These are phyloP conservation scores for Venustampulla echinocandica DNA, from an alignment of 495 filamentous ascomycete genomes.

Conservation along the genomic window DNA sequence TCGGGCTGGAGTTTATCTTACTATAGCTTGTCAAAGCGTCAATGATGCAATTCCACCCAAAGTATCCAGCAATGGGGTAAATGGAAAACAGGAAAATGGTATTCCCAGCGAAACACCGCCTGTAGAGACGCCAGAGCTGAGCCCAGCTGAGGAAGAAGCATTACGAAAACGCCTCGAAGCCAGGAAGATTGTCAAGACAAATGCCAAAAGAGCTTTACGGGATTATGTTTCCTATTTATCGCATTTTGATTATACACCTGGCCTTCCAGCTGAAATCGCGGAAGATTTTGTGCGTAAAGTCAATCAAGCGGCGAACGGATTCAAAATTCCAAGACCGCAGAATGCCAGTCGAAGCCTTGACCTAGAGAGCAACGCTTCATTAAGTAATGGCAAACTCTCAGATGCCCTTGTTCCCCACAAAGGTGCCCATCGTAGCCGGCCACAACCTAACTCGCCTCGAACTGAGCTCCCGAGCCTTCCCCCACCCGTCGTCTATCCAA, in stretches of 20 bases:
- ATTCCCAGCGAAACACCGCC: background rate
- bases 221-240: slow-evolving; percentile 63
- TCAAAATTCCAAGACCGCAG: slow-evolving; percentile 24
- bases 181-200: slow-evolving; percentile 54
- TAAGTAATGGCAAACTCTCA: slow-evolving; percentile 27
- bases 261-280: slow-evolving; percentile 51
- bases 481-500: slow-evolving; percentile 31
- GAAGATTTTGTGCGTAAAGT: slow-evolving; percentile 61
- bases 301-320: slow-evolving; percentile 43
- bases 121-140: slow-evolving; percentile 14
- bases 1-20: slow-evolving; percentile 63
- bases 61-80: slow-evolving; percentile 3
- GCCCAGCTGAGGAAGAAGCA: slow-evolving; percentile 33
- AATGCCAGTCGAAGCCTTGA: slow-evolving; percentile 19
- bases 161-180: slow-evolving; percentile 44
- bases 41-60: slow-evolving; percentile 38
- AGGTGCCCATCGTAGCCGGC: slow-evolving; percentile 7
- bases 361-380: slow-evolving; percentile 21
- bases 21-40: slow-evolving; percentile 57
- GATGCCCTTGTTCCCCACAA: slow-evolving; percentile 24
- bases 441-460: slow-evolving; percentile 5
- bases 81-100: slow-evolving; percentile 27
- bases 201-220: slow-evolving; percentile 64
- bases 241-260: slow-evolving; percentile 67
- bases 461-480: slow-evolving; percentile 21